Evolutionary conservation across 2,329 filamentous ascomycete genomes (phyloP).

Genomic region (Pyrenochaeta sp.): DNA sequence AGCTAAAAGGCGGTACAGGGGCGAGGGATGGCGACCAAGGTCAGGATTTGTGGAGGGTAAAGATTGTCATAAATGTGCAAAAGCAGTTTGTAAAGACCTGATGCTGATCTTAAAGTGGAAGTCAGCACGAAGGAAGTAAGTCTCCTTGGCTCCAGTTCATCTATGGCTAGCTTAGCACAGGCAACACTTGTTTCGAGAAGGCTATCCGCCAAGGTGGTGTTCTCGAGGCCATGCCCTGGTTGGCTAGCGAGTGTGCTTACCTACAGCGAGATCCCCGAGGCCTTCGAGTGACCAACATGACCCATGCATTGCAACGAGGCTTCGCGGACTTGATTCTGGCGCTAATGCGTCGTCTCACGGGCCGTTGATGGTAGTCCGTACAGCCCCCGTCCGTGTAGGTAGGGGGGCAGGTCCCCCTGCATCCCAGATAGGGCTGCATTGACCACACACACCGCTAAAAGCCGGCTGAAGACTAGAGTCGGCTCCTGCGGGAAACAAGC

Average conservation of each 20-base stretch:
- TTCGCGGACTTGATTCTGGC: slow-evolving; percentile 28
- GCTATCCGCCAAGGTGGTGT: slow-evolving; percentile 19
- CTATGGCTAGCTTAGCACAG: slow-evolving; percentile 8
- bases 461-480: slow-evolving; percentile 17
- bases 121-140: slow-evolving; percentile 5
- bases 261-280: slow-evolving; percentile 19
- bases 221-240: slow-evolving; percentile 20
- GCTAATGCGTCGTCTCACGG: slow-evolving; percentile 26
- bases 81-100: slow-evolving; percentile 2
- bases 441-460: slow-evolving; percentile 37
- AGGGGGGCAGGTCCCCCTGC: slow-evolving; percentile 23
- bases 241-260: slow-evolving; percentile 18
- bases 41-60: background rate
- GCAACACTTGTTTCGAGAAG: slow-evolving; percentile 8
- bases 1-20: background rate
- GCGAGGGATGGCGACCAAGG: background rate
- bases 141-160: slow-evolving; percentile 12
- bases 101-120: slow-evolving; percentile 13
- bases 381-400: slow-evolving; percentile 24
- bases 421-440: slow-evolving; percentile 36
- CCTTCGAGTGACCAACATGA: slow-evolving; percentile 21
- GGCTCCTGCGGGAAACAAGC: slow-evolving; percentile 30
- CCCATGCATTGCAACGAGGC: slow-evolving; percentile 35
- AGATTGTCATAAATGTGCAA: slow-evolving; percentile 3
- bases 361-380: slow-evolving; percentile 22